Base-by-base conservation (phyloP, 2,329 filamentous ascomycete genomes). In the Nemania diffusa region DNA sequence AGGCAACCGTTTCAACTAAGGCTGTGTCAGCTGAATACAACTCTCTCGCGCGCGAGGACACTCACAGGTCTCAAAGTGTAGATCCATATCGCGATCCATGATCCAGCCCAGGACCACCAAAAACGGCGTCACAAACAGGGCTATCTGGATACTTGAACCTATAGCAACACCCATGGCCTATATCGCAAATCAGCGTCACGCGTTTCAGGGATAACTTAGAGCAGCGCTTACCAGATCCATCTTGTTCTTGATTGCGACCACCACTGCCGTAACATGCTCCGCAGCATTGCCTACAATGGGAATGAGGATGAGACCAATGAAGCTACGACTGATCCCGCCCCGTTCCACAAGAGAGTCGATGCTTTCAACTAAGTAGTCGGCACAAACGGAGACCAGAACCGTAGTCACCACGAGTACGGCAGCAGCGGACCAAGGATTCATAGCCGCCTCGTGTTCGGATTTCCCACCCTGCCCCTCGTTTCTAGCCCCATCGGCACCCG, bases 61-160 rank as follows among this genome's bases (percentile, higher is more conserved):
- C 78, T 72, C 72, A 82, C 79, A 92, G 2, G 87, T 92, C 81
- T 94, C 90, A 76, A 96, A 96, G 76, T 92, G 91, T 48, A 95
- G 84, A 6, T 91, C 91, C 91, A 94, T 93, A 26, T 88, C 85
- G 70, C 88, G 82, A 61, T 85, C 85, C 79, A 92, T 89, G 67
- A 89, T 86, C 92, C 92, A 95, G 68, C 92, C 92, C 42, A 94
- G 84, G 71, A 95, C 89, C 61, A 95, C 92, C 60, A 95, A 83
- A 80, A 92, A 91, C 0, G 92, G 92, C 0, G 92, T 94, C 55
- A 95, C 92, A 51, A 94, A 89, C 52, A 95, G 84, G 24, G 92
- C 92, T 74, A 95, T 95, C 79, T 95, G 92, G 77, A 95, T 90
- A 78, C 90, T 92, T 66, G 90, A 93, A 52, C 92, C 92, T 74